phyloP scores from a whole-genome alignment of 331 rosid genomes.

The Pyracantha coccinea region DNA sequence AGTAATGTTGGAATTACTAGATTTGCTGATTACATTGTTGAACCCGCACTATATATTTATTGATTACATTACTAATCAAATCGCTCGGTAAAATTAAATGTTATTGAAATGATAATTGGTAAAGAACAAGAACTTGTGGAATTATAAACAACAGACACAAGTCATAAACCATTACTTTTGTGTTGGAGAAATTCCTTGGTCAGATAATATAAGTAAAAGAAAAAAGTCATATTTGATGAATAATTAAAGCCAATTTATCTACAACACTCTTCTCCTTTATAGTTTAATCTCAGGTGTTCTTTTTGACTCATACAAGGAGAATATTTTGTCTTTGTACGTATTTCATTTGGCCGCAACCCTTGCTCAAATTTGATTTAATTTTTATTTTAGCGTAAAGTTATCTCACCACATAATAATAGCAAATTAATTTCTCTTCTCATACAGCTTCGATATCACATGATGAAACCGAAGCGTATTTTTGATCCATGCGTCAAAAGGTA shows the following conservation, averaged over 20 bases:
- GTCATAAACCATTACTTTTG: conserved; percentile 16
- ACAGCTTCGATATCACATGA: no score
- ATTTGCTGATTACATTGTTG: neutral
- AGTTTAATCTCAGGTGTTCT: conserved; percentile 28
- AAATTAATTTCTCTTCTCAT: no score
- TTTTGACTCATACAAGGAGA: conserved; percentile 35
- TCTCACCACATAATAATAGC: no score
- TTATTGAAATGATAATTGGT: neutral
- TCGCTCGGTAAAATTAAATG: neutral
- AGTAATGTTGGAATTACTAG: neutral
- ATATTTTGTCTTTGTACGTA: neutral
- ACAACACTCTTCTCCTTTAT: conserved; percentile 17
- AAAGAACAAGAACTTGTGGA: neutral
- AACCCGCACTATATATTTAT: no score
- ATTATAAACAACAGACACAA: neutral
- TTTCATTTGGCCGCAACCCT: neutral
- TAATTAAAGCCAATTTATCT: conserved; percentile 46
- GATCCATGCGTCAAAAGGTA: no score
- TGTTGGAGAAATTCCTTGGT: conserved; percentile 9
- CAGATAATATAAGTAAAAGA: conserved; percentile 1
- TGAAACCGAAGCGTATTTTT: no score
- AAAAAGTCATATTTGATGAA: conserved; percentile 34
- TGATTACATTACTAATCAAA: neutral
- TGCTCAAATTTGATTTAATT: no score
- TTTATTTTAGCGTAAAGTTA: no score